phyloP scores from a whole-genome alignment of 371 early-diverging fungal species.

The Apophysomyces variabilis region DNA sequence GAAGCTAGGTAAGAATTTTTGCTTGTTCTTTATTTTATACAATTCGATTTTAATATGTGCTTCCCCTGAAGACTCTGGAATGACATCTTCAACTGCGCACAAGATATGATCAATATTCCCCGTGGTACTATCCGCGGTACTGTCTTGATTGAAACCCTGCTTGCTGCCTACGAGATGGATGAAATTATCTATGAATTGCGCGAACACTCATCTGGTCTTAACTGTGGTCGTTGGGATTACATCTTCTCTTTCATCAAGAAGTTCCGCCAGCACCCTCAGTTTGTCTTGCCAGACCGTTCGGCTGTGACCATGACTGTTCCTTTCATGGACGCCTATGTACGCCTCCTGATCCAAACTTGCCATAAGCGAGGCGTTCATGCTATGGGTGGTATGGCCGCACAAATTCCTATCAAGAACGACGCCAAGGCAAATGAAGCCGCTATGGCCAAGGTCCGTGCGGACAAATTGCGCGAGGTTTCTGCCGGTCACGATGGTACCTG shows the following conservation, averaged over 20 bases:
- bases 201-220: conserved; percentile 94
- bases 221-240: conserved; percentile 99
- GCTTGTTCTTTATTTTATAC: background rate
- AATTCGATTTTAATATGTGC: background rate
- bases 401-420: conserved; percentile 96
- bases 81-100: conserved; percentile 91
- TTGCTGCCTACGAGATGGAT: conserved; percentile 97
- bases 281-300: conserved; percentile 87
- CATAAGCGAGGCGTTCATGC: conserved; percentile 97
- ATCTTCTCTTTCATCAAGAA: conserved; percentile 97
- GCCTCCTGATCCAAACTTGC: conserved; percentile 94
- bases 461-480: conserved; percentile 92
- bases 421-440: conserved; percentile 85
- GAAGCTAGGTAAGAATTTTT: conserved; percentile 71
- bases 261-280: conserved; percentile 84
- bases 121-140: conserved; percentile 96
- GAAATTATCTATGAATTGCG: conserved; percentile 97
- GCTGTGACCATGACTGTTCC: conserved; percentile 93
- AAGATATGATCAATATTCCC: conserved; percentile 87
- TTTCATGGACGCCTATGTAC: conserved; percentile 94
- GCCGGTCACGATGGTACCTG: conserved; percentile 88
- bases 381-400: conserved; percentile 99
- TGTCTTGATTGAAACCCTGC: conserved; percentile 95
- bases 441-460: conserved; percentile 90
- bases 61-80: conserved; percentile 80